A percentile compares a stretch with the other conserved stretches of the same genome.
Evolutionary conservation across 2,329 filamentous ascomycete species (phyloP).

Genomic region (Pyricularia sp.): DNA sequence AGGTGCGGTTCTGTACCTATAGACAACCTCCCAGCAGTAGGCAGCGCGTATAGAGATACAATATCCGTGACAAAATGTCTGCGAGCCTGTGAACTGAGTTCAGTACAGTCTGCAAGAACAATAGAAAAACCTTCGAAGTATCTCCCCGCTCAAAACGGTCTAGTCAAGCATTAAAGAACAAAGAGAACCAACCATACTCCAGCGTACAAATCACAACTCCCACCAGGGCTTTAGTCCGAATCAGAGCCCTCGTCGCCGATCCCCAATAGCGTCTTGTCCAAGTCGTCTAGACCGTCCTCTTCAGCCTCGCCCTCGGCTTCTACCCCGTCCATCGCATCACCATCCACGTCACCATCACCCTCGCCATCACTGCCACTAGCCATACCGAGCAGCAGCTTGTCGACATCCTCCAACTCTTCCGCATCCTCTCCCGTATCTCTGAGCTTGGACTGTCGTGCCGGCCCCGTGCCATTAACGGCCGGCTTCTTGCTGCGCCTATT

Average conservation of each 20-base stretch:
- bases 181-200: not conserved
- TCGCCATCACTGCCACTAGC: slow-evolving; percentile 22
- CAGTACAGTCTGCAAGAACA: not conserved
- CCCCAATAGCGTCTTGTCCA: slow-evolving; percentile 6
- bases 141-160: not conserved
- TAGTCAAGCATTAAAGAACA: not conserved
- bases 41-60: not conserved
- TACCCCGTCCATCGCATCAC: slow-evolving; percentile 23
- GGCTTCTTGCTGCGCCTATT: slow-evolving; percentile 1
- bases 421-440: not conserved
- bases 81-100: not conserved
- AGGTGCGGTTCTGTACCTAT: not conserved
- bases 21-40: not conserved
- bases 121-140: not conserved
- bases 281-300: slow-evolving; percentile 1
- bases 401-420: slow-evolving; percentile 3
- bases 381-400: slow-evolving; percentile 7
- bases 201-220: not conserved
- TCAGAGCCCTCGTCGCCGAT: slow-evolving; percentile 5
- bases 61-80: not conserved
- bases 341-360: slow-evolving; percentile 39
- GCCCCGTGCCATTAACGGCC: not conserved
- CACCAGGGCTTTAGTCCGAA: not conserved
- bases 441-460: not conserved
- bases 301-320: slow-evolving; percentile 18